Base-by-base conservation (phyloP, 2,329 filamentous ascomycete species). In the Escovopsis sp. region DNA sequence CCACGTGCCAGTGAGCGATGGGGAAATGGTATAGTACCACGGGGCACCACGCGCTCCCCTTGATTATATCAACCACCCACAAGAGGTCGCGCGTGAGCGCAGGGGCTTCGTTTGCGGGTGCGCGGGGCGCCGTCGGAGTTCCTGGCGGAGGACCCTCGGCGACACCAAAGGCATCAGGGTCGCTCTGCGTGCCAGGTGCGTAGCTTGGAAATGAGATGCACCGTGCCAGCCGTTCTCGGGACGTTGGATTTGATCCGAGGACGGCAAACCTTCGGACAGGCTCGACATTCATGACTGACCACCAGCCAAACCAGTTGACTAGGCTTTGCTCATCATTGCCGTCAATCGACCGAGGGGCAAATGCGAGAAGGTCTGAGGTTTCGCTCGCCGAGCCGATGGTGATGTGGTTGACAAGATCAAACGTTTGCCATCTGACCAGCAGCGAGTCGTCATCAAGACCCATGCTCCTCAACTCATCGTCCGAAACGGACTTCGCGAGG, bases 241-340 rank as follows among this genome's bases (percentile, higher is more conserved):
- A 45, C 8, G 48, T 40, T 10, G 47, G 39, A 20, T 50, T 50
- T 1, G 72, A 72, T 3, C 74, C 75, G 5, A 79, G 42, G 3
- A 80, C 68, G 14, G 62, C 58, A 48, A 79, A 79, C 32, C 65
- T 68, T 29, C 73, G 67, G 49, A 67, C 73, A 34, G 58, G 56
- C 43, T 76, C 67, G 31, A 74, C 51, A 27, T 68, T 66, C 42
- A 55, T 45, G 29, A 63, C 58, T 1, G 72, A 62, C 76, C 75
- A 80, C 55, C 64, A 71, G 1, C 70, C 73, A 52, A 78, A 80
- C 70, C 72, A 79, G 46, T 77, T 74, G 9, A 79, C 66, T 25
- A 81, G 58, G 43, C 70, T 76, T 50, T 77, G 71, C 51, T 81
- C 76, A 45, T 80, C 74, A 42, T 73, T 71, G 1, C 66, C 61